Conservation (phyloP, 2,329 filamentous ascomycete genomes). For the Emmonsia crescens region DNA sequence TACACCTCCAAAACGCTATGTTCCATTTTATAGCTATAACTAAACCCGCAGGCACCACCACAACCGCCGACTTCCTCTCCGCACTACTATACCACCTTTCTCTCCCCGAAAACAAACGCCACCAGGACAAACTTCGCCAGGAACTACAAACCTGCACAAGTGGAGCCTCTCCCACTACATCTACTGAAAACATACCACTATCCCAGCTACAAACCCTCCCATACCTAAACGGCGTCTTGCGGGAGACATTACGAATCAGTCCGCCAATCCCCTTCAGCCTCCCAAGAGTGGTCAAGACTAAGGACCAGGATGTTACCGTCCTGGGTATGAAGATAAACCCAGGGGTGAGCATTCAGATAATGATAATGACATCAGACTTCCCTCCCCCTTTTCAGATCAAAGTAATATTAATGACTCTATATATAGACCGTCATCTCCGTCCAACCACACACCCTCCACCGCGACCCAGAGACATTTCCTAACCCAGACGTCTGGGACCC, state of each 20-base stretch:
- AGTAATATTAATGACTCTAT: neutral
- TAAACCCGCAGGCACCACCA: slow-evolving; percentile 6
- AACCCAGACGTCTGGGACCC: slow-evolving; percentile 43
- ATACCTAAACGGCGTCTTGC: slow-evolving; percentile 33
- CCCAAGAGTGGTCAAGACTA: slow-evolving; percentile 23
- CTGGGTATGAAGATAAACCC: slow-evolving; percentile 11
- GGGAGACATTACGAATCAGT: slow-evolving; percentile 33
- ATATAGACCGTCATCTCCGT: slow-evolving; percentile 12
- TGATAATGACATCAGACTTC: neutral
- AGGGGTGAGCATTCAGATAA: slow-evolving; percentile 7
- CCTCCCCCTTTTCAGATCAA: too few species aligned
- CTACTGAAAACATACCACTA: slow-evolving; percentile 1
- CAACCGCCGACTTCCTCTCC: slow-evolving; percentile 10
- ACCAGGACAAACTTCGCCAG: slow-evolving; percentile 11
- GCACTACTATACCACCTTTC: slow-evolving; percentile 13
- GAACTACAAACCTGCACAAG: slow-evolving; percentile 10
- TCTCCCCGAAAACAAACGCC: slow-evolving; percentile 10
- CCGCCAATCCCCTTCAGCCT: slow-evolving; percentile 33
- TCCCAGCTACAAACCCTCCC: slow-evolving; percentile 8
- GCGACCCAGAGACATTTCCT: slow-evolving; percentile 42
- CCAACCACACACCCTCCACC: slow-evolving; percentile 33
- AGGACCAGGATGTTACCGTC: slow-evolving; percentile 9
- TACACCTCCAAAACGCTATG: neutral
- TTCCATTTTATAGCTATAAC: neutral
- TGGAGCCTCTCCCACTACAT: neutral